Evolutionary conservation across 352 stramenopile genomes (phyloP), one percentile per base, ranked within the genome.

Genomic region (Pseudoperonospora humuli): DNA sequence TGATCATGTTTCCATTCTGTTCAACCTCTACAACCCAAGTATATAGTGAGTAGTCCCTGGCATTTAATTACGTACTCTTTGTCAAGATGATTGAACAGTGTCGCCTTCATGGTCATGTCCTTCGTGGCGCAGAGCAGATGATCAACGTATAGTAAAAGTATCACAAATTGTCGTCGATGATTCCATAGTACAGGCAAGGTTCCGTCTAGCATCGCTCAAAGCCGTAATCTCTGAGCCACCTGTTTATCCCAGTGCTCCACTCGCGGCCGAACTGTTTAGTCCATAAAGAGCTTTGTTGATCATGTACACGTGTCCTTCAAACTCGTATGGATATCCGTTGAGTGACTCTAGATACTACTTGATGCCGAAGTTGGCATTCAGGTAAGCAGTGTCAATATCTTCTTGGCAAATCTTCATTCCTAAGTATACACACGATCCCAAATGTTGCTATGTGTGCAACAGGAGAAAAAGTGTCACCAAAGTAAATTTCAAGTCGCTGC

Each of bases 71-170:
- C 51, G 15, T 67, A 67, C n/a, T 25, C 15, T 24, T 49, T 13
- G 10, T 58, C 20, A 27, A 67, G 15, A 0, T 43, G 27, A 1
- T 36, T 17, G 21, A 67, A 62, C 40, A 62, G 24, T 5, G 45
- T 42, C 17, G 34, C 38, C 41, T 62, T 61, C 7, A 45, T 46
- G 1, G 25, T 8, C 2, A 37, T 44, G 31, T 53, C 37, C 2
- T 49, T 49, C 10, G 49, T 64, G 11, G 55, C 55, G 23, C 51
- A 67, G 27, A 67, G 20, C 2, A 62, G 54, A 15, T 62, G 45
- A 42, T 67, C 50, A 1, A 67, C 51, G 18, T 62, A 67, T 0
- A 58, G 32, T 3, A 59, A 32, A 9, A 55, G 28, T 7, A 67
- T 31, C 11, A 37, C 41, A 17, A 58, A 57, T 14, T 37, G 3